Evolutionary conservation across 371 early-diverging fungal species (phyloP).

Genomic region (Modicella reniformis): DNA sequence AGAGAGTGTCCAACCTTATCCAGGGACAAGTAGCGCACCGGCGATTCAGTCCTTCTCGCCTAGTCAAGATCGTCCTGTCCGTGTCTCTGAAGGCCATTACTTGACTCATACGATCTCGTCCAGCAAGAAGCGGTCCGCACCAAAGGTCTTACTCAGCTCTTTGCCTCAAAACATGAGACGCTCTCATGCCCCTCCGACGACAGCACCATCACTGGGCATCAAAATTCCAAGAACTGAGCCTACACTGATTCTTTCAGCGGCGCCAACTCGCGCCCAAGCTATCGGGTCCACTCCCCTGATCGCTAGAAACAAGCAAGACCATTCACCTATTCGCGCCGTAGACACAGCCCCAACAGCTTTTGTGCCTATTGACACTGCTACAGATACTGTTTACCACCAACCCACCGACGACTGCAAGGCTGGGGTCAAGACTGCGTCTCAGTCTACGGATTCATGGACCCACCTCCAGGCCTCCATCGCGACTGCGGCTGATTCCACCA

Average conservation of each 20-base stretch:
- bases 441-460: no score
- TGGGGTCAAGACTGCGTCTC: background rate
- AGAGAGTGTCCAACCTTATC: conserved; percentile 6
- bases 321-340: background rate
- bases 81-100: conserved; percentile 21
- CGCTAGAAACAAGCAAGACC: no score
- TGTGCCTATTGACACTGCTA: no score
- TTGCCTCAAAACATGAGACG: conserved; percentile 18
- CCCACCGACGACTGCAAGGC: background rate
- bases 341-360: background rate
- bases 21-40: background rate
- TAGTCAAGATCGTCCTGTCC: conserved; percentile 38
- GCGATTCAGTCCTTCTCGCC: conserved; percentile 25
- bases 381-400: background rate
- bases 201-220: background rate
- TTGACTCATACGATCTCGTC: background rate
- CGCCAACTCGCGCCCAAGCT: background rate
- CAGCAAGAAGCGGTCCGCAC: background rate
- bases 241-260: background rate
- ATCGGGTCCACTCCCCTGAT: background rate
- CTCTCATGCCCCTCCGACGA: conserved; percentile 16
- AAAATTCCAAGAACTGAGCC: background rate
- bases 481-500: no score
- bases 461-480: no score
- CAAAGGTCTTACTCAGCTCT: background rate